These are phyloP conservation scores for Leucosporidium creatinivorum DNA, from an alignment of 768 basidiomycete species.

Conservation along the genomic window DNA sequence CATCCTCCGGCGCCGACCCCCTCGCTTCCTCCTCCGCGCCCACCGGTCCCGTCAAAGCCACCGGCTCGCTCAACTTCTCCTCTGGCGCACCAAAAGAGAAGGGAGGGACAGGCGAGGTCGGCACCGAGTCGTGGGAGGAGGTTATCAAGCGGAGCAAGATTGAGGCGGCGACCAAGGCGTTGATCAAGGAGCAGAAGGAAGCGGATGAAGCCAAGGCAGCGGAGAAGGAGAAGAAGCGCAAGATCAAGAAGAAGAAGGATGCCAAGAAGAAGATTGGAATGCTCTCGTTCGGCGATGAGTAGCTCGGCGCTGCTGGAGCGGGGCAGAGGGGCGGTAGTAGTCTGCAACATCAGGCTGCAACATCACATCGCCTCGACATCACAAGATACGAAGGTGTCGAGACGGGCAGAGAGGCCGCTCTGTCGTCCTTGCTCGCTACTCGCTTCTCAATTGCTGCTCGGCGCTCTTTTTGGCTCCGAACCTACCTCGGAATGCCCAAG, in stretches of 20 bases:
- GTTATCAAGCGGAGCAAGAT: constrained; percentile 15
- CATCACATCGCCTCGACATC: no score
- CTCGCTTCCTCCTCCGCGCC: not conserved
- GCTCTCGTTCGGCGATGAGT: constrained; percentile 6
- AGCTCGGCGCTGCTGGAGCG: no score
- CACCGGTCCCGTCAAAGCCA: not conserved
- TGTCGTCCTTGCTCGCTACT: no score
- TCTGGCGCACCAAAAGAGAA: constrained; percentile 8
- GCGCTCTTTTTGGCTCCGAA: no score
- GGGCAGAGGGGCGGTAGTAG: not conserved
- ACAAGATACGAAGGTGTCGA: no score
- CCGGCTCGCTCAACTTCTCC: constrained; percentile 25
- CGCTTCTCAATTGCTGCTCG: no score
- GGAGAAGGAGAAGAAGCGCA: not conserved
- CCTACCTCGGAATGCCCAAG: no score
- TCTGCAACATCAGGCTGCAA: no score
- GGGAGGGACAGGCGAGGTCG: not conserved
- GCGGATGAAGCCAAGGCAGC: not conserved
- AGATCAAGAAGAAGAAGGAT: constrained; percentile 16
- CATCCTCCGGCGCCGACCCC: not conserved
- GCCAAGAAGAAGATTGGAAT: constrained; percentile 7
- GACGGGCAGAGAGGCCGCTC: no score
- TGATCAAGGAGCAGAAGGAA: not conserved
- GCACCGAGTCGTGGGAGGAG: constrained; percentile 20
- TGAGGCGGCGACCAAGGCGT: constrained; percentile 9